Evolutionary conservation across 352 stramenopile species (phyloP), one percentile per base, ranked within the genome.

Genomic region (Globisporangium nunn): DNA sequence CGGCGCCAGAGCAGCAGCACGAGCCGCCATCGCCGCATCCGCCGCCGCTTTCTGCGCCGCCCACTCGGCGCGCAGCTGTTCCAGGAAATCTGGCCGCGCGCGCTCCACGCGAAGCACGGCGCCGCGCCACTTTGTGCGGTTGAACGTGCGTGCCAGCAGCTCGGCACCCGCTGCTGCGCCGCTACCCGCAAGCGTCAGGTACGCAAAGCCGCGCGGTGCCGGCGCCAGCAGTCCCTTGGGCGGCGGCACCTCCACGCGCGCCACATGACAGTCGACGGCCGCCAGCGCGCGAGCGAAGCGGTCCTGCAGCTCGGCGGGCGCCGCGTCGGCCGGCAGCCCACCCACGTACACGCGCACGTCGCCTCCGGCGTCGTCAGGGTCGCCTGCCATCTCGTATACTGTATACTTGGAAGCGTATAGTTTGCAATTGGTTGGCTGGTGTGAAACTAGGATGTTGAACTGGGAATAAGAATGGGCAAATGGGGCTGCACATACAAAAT

Each of bases 71-170:
- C 67, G 55, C 43, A 90, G 57, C 17, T 75, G 67, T 37, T 61
- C 49, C 39, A 71, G 31, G 52, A 72, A 93, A 54, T 86, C 71
- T 11, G 70, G 71, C 49, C 70, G 70, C 1, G 82, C 82, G n/a
- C 48, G 18, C 53, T 88, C 76, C 51, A 93, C 74, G 31, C 71
- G 70, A 14, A 93, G 64, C 50, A 87, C 52, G 7, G 55, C 69
- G 12, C 78, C 76, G 11, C 76, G 68, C 82, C 82, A 93, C 59
- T 93, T 93, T 15, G 78, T 90, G 12, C 71, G 68, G 63, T 93
- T 44, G 56, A 81, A 93, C 6, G 77, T 83, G 59, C 86, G 81
- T 33, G 74, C 66, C 54, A 89, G 64, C 44, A 73, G 61, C 28
- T 74, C 69, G 31, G 67, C 63, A 30, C 75, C 71, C 3, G 45